Evolutionary conservation across 495 filamentous ascomycete species (phyloP).

Genomic region (Chaetomidium leptoderma): DNA sequence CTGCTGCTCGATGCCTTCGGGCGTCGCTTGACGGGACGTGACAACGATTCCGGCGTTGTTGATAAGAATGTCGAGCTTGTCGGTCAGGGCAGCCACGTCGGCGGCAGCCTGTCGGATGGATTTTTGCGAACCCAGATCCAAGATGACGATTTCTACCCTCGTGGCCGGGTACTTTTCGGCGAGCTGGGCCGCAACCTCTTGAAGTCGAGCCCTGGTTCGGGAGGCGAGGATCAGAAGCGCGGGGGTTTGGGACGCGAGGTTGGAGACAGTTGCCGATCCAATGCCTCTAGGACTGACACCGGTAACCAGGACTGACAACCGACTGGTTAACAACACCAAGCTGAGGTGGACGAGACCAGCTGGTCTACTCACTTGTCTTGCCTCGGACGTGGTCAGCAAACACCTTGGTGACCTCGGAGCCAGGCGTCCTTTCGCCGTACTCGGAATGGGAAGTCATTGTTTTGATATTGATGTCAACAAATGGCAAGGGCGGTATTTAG

Average conservation of each 20-base stretch:
- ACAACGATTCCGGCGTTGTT: constrained; percentile 52
- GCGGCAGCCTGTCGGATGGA: constrained; percentile 42
- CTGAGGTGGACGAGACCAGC: not conserved
- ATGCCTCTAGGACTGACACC: constrained; percentile 52
- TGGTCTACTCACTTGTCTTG: constrained; percentile 34
- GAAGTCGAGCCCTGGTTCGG: constrained; percentile 48
- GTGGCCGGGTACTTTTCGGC: constrained; percentile 30
- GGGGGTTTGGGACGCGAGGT: constrained; percentile 52
- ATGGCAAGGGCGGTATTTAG: no score
- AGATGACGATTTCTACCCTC: constrained; percentile 36
- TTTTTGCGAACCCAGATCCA: constrained; percentile 48
- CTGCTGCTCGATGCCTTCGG: constrained; percentile 54
- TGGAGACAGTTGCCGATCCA: constrained; percentile 48
- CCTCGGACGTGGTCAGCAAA: constrained; percentile 41
- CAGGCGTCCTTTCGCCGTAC: constrained; percentile 43
- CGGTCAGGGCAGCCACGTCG: constrained; percentile 37
- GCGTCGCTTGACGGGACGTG: constrained; percentile 32
- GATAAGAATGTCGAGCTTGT: constrained; percentile 50
- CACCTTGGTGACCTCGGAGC: constrained; percentile 38
- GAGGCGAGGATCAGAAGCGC: constrained; percentile 52
- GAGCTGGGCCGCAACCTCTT: constrained; percentile 44
- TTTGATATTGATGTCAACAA: no score
- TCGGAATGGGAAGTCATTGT: constrained; percentile 41
- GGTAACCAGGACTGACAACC: constrained; percentile 39
- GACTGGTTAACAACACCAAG: not conserved